Conservation (phyloP, 768 basidiomycete species). For the Solioccasus polychromus region DNA sequence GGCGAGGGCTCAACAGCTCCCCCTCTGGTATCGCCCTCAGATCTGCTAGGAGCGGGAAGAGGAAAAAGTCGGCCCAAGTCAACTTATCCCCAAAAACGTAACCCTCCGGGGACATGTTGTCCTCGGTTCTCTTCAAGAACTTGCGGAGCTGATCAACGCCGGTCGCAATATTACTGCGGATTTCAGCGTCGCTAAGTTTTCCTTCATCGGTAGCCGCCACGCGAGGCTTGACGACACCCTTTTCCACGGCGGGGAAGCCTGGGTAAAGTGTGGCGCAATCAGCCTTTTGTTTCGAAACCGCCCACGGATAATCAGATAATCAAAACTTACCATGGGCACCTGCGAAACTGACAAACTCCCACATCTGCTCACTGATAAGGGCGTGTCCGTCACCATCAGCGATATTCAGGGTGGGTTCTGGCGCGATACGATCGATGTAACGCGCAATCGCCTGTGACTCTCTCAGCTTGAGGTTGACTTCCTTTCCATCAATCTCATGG, state of each 20-base stretch:
- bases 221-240: conserved; percentile 32
- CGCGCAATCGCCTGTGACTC: conserved; percentile 29
- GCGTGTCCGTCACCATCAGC: conserved; percentile 18
- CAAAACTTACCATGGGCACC: conserved; percentile 20
- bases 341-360: conserved; percentile 31
- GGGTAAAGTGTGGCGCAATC: background rate
- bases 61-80: conserved; percentile 34
- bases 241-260: conserved; percentile 31
- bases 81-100: conserved; percentile 28
- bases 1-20: conserved; percentile 21
- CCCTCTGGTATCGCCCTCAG: conserved; percentile 26
- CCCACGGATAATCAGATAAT: background rate
- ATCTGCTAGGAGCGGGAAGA: conserved; percentile 31
- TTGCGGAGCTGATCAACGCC: conserved; percentile 17
- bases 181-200: conserved; percentile 17
- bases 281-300: too few relatives aligned
- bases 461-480: conserved; percentile 24
- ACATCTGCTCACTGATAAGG: conserved; percentile 29
- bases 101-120: conserved; percentile 25
- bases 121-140: conserved; percentile 20
- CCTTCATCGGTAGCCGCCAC: conserved; percentile 26
- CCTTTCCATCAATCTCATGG: conserved; percentile 23
- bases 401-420: conserved; percentile 26
- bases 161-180: conserved; percentile 15
- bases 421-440: conserved; percentile 29